Conservation (phyloP, 345 rosid species). For the Eucalyptus melliodora region DNA sequence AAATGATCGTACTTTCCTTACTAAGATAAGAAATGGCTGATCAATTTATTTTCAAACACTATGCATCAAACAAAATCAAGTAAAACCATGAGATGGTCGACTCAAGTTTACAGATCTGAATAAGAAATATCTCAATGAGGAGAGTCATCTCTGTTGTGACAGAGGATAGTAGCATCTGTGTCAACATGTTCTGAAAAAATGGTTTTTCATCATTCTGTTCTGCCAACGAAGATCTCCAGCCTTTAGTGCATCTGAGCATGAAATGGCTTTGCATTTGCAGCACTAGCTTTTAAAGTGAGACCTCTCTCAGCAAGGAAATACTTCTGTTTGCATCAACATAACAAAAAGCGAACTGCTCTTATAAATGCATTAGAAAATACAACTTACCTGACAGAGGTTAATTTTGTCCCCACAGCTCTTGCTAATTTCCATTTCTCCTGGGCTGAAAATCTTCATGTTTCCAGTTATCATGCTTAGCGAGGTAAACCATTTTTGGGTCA, state of each 20-base stretch:
- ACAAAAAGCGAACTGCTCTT: neutral
- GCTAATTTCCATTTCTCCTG: constrained; percentile 24
- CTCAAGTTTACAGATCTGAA: neutral
- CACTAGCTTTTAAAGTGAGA: neutral
- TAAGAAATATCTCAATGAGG: neutral
- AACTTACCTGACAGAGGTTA: constrained; percentile 30
- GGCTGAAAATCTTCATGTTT: constrained; percentile 17
- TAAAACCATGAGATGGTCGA: neutral
- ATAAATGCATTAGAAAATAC: neutral
- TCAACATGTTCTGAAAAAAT: neutral
- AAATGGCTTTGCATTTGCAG: neutral
- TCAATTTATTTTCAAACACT: neutral
- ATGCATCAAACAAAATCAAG: neutral
- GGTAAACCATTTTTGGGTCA: constrained; percentile 70
- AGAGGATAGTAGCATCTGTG: neutral
- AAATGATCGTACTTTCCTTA: neutral
- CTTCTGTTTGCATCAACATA: neutral
- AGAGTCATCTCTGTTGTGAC: neutral
- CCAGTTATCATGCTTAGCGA: constrained; percentile 34
- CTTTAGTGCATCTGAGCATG: neutral
- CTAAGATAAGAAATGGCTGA: neutral
- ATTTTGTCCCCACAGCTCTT: constrained; percentile 24
- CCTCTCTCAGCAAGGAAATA: neutral
- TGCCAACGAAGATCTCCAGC: neutral
- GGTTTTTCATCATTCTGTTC: neutral